Evolutionary conservation across 495 filamentous ascomycete species (phyloP), one percentile per base, ranked within the genome.

Genomic region (Xylaria acuta): DNA sequence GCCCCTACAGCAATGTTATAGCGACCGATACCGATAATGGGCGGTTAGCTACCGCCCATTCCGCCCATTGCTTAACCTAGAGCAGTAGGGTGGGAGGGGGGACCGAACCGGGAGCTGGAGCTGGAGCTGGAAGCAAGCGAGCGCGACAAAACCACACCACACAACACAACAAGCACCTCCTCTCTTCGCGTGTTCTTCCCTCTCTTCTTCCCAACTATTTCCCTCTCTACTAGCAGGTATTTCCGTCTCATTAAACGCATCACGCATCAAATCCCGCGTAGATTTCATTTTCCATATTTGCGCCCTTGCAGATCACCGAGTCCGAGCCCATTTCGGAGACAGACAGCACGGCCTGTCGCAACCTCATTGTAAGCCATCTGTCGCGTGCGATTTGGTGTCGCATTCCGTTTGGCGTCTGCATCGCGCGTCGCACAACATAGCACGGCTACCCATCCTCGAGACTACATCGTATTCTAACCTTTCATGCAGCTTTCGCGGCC

Each of bases 391-490:
- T 69, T 43, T 16, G 32, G n/a, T 73, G 75, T 79, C 77, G 76
- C 77, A 79, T 78, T 76, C 69, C 63, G 34, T 71, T 68, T 76
- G 64, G 59, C 73, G 53, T 72, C 66, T 70, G 74, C 74, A 56
- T 38, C 63, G 54, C 62, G 36, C 16, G 74, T 79, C 77, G 74
- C 76, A 62, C 49, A n/a, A 53, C 71, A 32, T 60, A 59, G 65
- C 51, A 56, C 58, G 20, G 22, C 67, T 25, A 49, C 59, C 63
- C n/a, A 40, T 69, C 7, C 16, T 20, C 59, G 20, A 38, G 36
- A 58, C 49, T 71, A 75, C 71, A 6, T 65, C 51, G 36, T 54
- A 47, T 67, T 56, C 77, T 79, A 77, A 77, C 72, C 47, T 73
- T 74, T 66, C 69, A 59, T 76, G 68, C 71, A 78, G 71, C 72